Conservation (phyloP, 352 stramenopile genomes). For the Phytophthora podocarpi region DNA sequence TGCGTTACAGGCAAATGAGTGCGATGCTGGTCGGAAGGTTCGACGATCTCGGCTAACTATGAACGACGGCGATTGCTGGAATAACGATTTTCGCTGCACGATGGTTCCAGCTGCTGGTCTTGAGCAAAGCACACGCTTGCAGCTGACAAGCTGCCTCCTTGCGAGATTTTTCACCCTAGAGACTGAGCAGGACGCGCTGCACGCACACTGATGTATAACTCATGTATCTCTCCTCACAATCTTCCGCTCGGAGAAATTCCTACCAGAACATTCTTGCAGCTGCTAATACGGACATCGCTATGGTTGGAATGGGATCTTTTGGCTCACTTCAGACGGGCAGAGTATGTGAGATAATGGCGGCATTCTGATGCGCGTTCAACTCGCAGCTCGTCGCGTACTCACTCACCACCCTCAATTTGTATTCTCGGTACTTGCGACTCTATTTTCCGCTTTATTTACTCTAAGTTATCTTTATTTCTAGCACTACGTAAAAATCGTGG, state of each 20-base stretch:
- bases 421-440: background rate
- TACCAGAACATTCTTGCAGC: conserved; percentile 11
- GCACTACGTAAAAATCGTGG: too few relatives aligned
- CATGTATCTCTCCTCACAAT: conserved; percentile 2
- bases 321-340: too few relatives aligned
- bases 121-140: background rate
- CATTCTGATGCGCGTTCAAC: conserved; percentile 6
- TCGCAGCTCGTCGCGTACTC: background rate
- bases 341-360: background rate
- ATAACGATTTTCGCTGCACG: background rate
- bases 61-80: too few relatives aligned
- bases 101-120: background rate
- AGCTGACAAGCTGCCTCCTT: background rate
- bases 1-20: background rate
- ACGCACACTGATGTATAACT: background rate
- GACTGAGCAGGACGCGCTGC: too few relatives aligned
- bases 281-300: too few relatives aligned
- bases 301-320: conserved; percentile 6
- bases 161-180: too few relatives aligned
- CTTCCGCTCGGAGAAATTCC: background rate
- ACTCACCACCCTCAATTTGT: conserved; percentile 3
- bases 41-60: too few relatives aligned
- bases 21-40: background rate
- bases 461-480: too few relatives aligned
- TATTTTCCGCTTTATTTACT: too few relatives aligned